Base-by-base conservation (phyloP, 2,329 filamentous ascomycete species). In the Xylariaceae sp. region DNA sequence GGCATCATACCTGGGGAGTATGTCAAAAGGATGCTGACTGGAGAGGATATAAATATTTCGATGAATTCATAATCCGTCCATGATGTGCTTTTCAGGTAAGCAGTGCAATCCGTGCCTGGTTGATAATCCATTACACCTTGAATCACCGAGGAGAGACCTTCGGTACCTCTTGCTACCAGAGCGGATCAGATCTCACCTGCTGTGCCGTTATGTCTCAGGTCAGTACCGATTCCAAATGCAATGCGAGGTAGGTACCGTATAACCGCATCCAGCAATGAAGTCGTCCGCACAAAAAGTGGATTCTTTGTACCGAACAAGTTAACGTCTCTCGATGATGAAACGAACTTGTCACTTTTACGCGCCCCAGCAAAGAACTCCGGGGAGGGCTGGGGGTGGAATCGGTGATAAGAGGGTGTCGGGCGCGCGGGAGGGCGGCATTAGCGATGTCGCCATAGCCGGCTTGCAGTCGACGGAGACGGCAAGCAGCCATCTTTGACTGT, bases 381-480 rank as follows among this genome's bases (percentile, higher is more conserved):
- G 37, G 37, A 9, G 37, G 9, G 11, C 37, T 30, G 23, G 23
- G 23, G 23, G 37, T 42, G 8, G 37, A 42, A 13, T 10, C 9
- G 37, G 37, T 9, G 11, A 42, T 13, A 42, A 45, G 59, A 63
- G 62, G 63, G 63, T 64, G 57, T 62, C 64, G 62, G 23, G 23
- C 23, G 66, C 56, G 53, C 57, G 18, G 55, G 61, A 56, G 62
- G 56, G 56, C 59, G 59, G 61, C 63, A 62, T 53, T 51, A 57
- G 58, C 57, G 56, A 65, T 65, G 64, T 62, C 62, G 62, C 64
- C 58, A 63, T 64, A 61, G 60, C 60, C 62, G 61, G 47, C 54
- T 50, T 44, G 51, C 54, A 62, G 8, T 60, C 50, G 42, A 49
- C 51, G 47, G 51, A 56, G 53, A 56, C 48, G 50, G 50, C 45